Evolutionary conservation across 208 protist genomes (phyloP).

Genomic region (Crithidia bombi): DNA sequence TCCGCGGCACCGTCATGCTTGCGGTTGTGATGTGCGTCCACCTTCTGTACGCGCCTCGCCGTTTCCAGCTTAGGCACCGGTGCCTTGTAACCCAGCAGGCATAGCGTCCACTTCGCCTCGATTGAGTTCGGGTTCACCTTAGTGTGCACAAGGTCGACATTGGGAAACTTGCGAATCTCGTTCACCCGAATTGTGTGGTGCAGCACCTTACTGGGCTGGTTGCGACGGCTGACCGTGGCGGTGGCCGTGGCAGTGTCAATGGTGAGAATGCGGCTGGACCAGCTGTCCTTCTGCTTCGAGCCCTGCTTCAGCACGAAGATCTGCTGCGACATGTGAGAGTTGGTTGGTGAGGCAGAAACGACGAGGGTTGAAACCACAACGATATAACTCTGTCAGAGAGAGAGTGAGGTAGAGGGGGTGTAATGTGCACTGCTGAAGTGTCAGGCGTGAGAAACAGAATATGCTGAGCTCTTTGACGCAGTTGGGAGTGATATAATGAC

Average conservation of each 20-base stretch:
- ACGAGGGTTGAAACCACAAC: too few relatives aligned
- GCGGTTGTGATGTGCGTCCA: neutral
- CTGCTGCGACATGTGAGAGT: too few relatives aligned
- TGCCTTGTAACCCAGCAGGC: slow-evolving; percentile 3
- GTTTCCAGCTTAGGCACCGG: neutral
- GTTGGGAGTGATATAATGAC: too few relatives aligned
- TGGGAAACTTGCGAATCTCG: slow-evolving; percentile 8
- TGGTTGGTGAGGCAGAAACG: too few relatives aligned
- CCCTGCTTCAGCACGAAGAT: slow-evolving; percentile 30
- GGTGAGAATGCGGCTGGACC: slow-evolving; percentile 30
- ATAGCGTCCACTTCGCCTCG: slow-evolving; percentile 4
- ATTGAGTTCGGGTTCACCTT: neutral
- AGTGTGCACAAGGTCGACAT: neutral
- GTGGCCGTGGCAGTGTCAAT: slow-evolving; percentile 24
- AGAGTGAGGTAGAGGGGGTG: too few relatives aligned
- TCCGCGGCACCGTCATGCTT: neutral
- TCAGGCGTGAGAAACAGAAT: too few relatives aligned
- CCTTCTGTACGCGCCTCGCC: neutral
- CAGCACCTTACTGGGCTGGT: slow-evolving; percentile 8
- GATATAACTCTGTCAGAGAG: too few relatives aligned
- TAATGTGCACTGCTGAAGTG: too few relatives aligned
- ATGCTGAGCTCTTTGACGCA: too few relatives aligned
- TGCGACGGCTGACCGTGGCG: slow-evolving; percentile 31
- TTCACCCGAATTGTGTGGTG: neutral
- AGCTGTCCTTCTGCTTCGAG: neutral